These are phyloP conservation scores for Cucumis variabilis DNA, from an alignment of 331 rosid genomes.

Conservation along the genomic window DNA sequence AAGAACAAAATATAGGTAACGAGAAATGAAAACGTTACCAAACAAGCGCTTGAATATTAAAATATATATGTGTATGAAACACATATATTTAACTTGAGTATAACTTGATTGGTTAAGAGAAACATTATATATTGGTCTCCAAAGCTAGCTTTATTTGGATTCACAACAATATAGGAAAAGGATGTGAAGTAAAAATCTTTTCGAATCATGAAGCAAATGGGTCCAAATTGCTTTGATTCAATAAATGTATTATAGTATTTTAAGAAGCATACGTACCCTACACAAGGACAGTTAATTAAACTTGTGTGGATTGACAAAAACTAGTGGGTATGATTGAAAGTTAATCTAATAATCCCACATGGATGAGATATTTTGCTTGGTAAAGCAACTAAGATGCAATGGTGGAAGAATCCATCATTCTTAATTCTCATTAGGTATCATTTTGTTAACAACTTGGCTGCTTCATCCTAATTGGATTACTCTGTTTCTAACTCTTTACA, in stretches of 20 bases:
- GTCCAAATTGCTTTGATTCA: neutral
- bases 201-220: neutral
- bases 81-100: neutral
- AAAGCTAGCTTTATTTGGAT: neutral
- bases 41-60: too few relatives aligned
- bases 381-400: conserved; percentile 21
- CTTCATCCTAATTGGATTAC: conserved; percentile 2
- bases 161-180: neutral
- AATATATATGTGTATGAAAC: neutral
- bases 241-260: conserved; percentile 14
- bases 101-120: neutral
- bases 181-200: neutral
- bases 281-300: neutral
- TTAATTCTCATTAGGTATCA: conserved; percentile 11
- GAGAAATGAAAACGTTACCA: neutral
- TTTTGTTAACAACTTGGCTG: conserved; percentile 25
- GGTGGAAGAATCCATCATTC: conserved; percentile 25
- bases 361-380: neutral
- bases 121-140: neutral
- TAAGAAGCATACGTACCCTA: conserved; percentile 8
- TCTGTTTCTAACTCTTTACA: neutral
- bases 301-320: neutral
- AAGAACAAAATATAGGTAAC: neutral
- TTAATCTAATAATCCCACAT: conserved; percentile 11
- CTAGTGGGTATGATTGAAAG: conserved; percentile 21